Evolutionary conservation across 1,284 basidiomycete species (phyloP).

Genomic region (Quambalaria eucalypti): DNA sequence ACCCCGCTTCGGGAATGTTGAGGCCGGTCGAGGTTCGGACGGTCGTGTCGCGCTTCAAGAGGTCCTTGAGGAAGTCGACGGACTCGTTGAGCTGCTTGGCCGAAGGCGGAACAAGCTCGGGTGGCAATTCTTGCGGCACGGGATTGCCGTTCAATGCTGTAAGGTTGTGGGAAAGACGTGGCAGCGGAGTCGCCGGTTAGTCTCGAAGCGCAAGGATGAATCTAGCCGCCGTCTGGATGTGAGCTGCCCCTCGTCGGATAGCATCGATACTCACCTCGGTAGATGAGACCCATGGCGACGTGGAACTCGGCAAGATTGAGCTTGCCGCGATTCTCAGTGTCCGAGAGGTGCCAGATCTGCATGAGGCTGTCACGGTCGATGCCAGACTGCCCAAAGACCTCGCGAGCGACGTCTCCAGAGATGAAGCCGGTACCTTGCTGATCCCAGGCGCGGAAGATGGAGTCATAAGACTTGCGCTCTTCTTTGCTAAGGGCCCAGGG

Average conservation of each 20-base stretch:
- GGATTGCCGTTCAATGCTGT: conserved; percentile 71
- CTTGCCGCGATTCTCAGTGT: conserved; percentile 44
- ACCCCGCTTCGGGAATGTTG: conserved; percentile 43
- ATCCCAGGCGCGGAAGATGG: conserved; percentile 96
- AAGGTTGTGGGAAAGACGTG: too few species aligned
- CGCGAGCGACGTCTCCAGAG: conserved; percentile 71
- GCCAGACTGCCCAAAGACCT: conserved; percentile 92
- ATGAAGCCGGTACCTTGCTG: conserved; percentile 74
- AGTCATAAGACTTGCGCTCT: conserved; percentile 94
- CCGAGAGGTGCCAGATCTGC: conserved; percentile 65
- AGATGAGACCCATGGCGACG: conserved; percentile 96
- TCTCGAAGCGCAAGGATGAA: too few species aligned
- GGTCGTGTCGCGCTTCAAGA: conserved; percentile 70
- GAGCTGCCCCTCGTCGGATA: too few species aligned
- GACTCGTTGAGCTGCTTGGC: conserved; percentile 81
- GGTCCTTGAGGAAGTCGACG: conserved; percentile 80
- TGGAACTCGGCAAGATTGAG: conserved; percentile 88
- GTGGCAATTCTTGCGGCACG: conserved; percentile 74
- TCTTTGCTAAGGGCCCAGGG: conserved; percentile 80
- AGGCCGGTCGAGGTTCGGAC: conserved; percentile 49
- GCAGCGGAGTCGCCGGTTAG: too few species aligned
- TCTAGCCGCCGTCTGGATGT: too few species aligned
- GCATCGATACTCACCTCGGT: conserved; percentile 62
- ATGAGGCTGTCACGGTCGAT: conserved; percentile 81
- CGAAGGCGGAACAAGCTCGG: conserved; percentile 86